phyloP scores from a whole-genome alignment of 2,329 filamentous ascomycete species.

The Tympanopsis confertula region DNA sequence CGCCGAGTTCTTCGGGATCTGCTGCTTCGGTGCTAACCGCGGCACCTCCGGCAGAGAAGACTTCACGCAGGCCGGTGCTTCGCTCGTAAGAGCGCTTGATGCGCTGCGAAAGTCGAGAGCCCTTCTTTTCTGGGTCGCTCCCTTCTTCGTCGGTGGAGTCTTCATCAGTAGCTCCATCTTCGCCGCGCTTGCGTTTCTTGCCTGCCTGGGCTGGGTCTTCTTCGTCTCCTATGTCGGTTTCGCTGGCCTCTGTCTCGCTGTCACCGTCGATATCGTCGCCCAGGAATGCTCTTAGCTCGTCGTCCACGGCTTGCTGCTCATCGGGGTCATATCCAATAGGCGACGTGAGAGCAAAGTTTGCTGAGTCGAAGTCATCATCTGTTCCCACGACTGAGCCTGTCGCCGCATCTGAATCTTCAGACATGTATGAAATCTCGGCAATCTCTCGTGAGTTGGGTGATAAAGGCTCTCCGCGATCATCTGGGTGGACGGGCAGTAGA shows the following conservation, averaged over 20 bases:
- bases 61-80: slow-evolving; percentile 3
- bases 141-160: not conserved
- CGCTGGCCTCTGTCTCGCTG: slow-evolving; percentile 18
- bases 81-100: slow-evolving; percentile 2
- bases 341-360: not conserved
- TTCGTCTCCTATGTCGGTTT: slow-evolving; percentile 18
- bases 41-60: not conserved
- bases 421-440: slow-evolving; percentile 11
- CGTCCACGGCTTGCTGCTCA: slow-evolving; percentile 29
- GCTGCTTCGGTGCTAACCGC: not conserved
- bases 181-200: slow-evolving; percentile 5
- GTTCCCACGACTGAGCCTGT: slow-evolving; percentile 34
- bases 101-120: slow-evolving; percentile 6
- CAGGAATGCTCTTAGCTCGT: slow-evolving; percentile 45
- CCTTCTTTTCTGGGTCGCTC: slow-evolving; percentile 7
- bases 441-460: slow-evolving; percentile 18
- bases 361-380: slow-evolving; percentile 9
- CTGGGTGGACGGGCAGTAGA: slow-evolving; percentile 43
- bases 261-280: slow-evolving; percentile 17
- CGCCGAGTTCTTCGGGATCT: not conserved
- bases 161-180: slow-evolving; percentile 2
- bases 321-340: slow-evolving; percentile 8
- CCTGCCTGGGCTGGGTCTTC: not conserved
- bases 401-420: slow-evolving; percentile 10
- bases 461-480: slow-evolving; percentile 23